Evolutionary conservation across 768 basidiomycete species (phyloP), one percentile per base, ranked within the genome.

Genomic region (Artomyces pyxidatus): DNA sequence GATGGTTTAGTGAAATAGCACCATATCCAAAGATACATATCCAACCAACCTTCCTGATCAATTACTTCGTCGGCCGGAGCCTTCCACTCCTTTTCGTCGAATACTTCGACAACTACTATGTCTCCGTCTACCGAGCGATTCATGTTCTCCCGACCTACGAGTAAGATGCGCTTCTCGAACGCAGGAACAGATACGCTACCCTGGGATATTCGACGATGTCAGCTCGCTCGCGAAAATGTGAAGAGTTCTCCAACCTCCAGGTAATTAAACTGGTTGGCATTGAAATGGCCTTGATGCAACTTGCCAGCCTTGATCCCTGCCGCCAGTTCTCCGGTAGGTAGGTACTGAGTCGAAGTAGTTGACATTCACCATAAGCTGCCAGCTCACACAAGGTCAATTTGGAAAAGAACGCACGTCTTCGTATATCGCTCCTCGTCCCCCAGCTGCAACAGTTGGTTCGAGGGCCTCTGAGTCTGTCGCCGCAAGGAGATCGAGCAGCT

Each of bases 101-200:
- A 87, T 0, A 99, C 70, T 63, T 97, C 83, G 9, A 99, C 81
- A 0, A 82, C 91, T 0, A 99, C 94, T 11, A 95, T 68, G 59
- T 99, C 96, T 1, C 96, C 94, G 28, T 95, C 77, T 9, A 97
- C 88, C 0, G 93, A 84, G 16, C 96, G 81, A 62, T 99, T 99
- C 88, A 97, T 96, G 53, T 91, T 83, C 65, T 93, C 85, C 25
- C 93, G 75, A 0, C 94, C 94, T 26, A 89, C 75, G 4, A 99
- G 72, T 1, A 98, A 73, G 8, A 98, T 73, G 0, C 89, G 83
- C 61, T 88, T 91, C 26, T 72, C 68, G 57, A 87, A 86, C 0
- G 74, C 76, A 1, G 83, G 79, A 0, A 87, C 83, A 3, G 79
- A 72, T 16, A 96, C 92, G 41, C 75, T 87, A 6, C 93, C 95